Evolutionary conservation across 257 asterid species (phyloP), one percentile per base, ranked within the genome.

Genomic region (Solanum gracilifrons): DNA sequence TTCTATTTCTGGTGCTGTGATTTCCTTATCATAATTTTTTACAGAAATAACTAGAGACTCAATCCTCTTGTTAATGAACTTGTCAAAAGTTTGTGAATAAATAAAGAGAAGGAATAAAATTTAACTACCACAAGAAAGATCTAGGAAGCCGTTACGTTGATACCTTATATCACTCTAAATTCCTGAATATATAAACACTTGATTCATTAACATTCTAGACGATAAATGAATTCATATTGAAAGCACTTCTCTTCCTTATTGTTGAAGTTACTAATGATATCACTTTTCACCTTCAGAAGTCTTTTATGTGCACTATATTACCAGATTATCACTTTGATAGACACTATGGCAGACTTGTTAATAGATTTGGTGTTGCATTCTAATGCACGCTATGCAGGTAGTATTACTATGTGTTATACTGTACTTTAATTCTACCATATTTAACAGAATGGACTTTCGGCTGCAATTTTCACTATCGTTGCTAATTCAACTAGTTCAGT

Each of bases 21-120:
- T 87, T 89, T 88, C 98, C 92, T 93, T 94, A 90, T 83, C 94
- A 60, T 87, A 85, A 87, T 94, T 95, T 87, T 92, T 88, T 74
- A 88, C 79, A 87, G 97, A 93, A 88, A 90, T 87, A 90, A 93
- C 93, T 87, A 94, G 64, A 68, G 94, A 92, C 87, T 95, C 98
- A 87, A 95, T 95, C 93, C 98, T 93, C 94, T 95, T 97, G 88
- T 97, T 97, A 75, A 97, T 91, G 90, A 97, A 97, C 96, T 95
- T 95, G 94, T 87, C 85, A 93, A 75, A 91, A 87, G 89, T 84
- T 88, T 60, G 66, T 84, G 60, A 85, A 88, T 21, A 87, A 86
- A 89, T 91, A 87, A 89, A 87, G 75, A 90, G 88, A 82, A 85
- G 84, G 37, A 83, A 88, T 37, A 74, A 88, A 18, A 27, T n/a